phyloP scores from a whole-genome alignment of 2,329 filamentous ascomycete species.

The Graphilbum fragrans region DNA sequence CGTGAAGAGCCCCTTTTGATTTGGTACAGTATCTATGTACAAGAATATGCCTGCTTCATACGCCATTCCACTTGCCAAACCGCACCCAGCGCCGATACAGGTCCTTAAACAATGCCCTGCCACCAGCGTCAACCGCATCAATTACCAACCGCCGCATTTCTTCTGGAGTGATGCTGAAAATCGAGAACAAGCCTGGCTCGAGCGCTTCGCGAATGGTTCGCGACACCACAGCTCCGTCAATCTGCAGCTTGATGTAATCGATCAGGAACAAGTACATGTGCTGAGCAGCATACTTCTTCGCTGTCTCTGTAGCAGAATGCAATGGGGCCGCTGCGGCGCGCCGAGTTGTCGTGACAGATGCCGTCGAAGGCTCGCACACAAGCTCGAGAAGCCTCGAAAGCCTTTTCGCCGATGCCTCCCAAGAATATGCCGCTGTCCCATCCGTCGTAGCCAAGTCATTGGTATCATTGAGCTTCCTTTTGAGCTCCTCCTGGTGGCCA shows the following conservation, averaged over 20 bases:
- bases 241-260: constrained; percentile 48
- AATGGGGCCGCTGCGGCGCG: constrained; percentile 17
- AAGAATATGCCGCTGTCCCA: constrained; percentile 13
- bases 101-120: constrained; percentile 44
- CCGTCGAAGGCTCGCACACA: constrained; percentile 42
- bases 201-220: constrained; percentile 40
- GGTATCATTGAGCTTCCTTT: constrained; percentile 6
- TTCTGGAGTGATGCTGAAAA: constrained; percentile 44
- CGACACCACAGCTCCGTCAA: constrained; percentile 35
- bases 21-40: too few relatives aligned
- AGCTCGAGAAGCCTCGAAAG: constrained; percentile 18
- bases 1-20: too few relatives aligned
- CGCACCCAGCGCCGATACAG: constrained; percentile 47
- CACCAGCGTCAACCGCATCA: constrained; percentile 46
- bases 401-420: constrained; percentile 31
- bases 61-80: constrained; percentile 53
- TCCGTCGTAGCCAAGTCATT: constrained; percentile 1
- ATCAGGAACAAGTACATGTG: constrained; percentile 50
- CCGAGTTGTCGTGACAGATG: constrained; percentile 30
- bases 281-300: constrained; percentile 47
- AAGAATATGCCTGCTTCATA: constrained; percentile 27
- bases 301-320: constrained; percentile 47
- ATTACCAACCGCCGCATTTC: constrained; percentile 44
- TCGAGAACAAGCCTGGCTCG: constrained; percentile 43
- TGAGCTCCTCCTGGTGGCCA: constrained; percentile 17